Evolutionary conservation across 1,139 yeast species (phyloP).

Genomic region (Yamadazyma aaseri): DNA sequence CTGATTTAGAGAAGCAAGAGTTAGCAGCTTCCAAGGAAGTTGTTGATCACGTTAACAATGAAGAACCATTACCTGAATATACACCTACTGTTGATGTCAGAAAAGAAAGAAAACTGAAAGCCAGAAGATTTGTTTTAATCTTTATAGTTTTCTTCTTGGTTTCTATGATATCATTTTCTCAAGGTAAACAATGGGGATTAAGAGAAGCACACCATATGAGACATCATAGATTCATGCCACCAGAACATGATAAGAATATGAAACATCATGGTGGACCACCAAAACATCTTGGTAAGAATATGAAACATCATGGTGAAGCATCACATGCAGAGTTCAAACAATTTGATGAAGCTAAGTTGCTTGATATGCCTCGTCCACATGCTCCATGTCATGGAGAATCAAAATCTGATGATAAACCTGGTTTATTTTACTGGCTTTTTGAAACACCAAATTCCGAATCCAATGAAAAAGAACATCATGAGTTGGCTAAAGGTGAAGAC

Average conservation of each 20-base stretch:
- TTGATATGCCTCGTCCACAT: neutral
- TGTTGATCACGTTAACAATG: neutral
- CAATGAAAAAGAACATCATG: no score
- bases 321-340: neutral
- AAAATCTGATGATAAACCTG: no score
- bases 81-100: neutral
- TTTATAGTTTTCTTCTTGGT: neutral
- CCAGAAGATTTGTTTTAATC: neutral
- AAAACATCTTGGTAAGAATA: neutral
- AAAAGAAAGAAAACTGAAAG: neutral
- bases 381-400: neutral
- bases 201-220: conserved; percentile 1
- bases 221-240: neutral
- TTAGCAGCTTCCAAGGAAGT: neutral
- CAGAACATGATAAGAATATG: neutral
- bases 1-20: conserved; percentile 1
- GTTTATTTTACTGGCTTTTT: no score
- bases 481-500: no score
- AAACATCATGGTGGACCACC: neutral
- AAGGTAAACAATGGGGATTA: neutral
- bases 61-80: neutral
- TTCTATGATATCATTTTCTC: neutral
- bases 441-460: no score
- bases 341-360: neutral
- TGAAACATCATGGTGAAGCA: neutral